phyloP scores from a whole-genome alignment of 768 basidiomycete genomes.

The Tephrocybe sp. region DNA sequence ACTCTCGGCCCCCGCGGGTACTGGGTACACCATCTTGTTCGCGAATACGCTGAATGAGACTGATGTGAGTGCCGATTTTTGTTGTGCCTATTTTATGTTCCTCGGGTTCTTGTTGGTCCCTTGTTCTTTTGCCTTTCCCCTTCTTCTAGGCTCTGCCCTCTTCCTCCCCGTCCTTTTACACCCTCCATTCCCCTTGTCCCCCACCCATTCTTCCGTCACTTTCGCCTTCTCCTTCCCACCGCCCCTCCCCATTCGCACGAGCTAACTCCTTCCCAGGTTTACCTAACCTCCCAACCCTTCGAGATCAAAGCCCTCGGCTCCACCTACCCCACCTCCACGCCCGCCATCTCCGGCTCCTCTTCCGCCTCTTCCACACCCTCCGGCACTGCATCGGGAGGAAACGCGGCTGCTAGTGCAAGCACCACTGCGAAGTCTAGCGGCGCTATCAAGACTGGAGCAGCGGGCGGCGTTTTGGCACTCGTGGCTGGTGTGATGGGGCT shows the following conservation, averaged over 20 bases:
- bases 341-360: neutral
- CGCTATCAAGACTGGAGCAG: neutral
- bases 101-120: too few species aligned
- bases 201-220: neutral
- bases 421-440: neutral
- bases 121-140: too few species aligned
- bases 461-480: neutral
- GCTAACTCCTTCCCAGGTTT: conserved; percentile 41
- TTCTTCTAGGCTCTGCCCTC: too few species aligned
- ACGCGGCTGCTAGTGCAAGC: neutral
- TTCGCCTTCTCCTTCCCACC: neutral
- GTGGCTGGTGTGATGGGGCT: neutral
- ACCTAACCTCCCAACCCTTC: conserved; percentile 54
- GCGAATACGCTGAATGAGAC: conserved; percentile 49
- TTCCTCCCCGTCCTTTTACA: too few species aligned
- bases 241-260: neutral
- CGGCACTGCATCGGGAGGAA: neutral
- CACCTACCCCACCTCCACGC: conserved; percentile 17
- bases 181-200: too few species aligned
- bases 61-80: conserved; percentile 61
- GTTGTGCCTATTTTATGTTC: too few species aligned
- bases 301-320: conserved; percentile 38
- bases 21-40: conserved; percentile 51
- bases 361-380: conserved; percentile 1
- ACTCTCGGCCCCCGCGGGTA: conserved; percentile 38